A percentile compares a stretch with the other conserved stretches of the same genome.
phyloP scores from a whole-genome alignment of 2,329 filamentous ascomycete species.

The Metarhizium rileyi region DNA sequence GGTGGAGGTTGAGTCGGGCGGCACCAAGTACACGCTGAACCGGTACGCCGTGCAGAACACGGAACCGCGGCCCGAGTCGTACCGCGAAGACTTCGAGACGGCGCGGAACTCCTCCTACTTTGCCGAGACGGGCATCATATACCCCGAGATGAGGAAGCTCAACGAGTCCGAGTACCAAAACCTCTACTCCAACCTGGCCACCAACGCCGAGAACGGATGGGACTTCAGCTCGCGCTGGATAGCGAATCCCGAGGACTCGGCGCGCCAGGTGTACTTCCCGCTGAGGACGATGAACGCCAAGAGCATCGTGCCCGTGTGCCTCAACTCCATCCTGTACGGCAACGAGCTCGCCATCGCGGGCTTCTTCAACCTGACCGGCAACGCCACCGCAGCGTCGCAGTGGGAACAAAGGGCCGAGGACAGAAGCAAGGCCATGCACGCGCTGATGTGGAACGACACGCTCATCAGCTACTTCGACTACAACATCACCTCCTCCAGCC shows the following conservation, averaged over 20 bases:
- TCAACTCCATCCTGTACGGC: slow-evolving; percentile 59
- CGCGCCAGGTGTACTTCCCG: slow-evolving; percentile 52
- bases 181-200: slow-evolving; percentile 53
- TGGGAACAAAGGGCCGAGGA: slow-evolving; percentile 41
- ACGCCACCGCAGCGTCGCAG: slow-evolving; percentile 35
- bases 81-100: slow-evolving; percentile 53
- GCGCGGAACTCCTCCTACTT: slow-evolving; percentile 58
- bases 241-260: slow-evolving; percentile 45
- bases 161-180: slow-evolving; percentile 40
- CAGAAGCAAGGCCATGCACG: slow-evolving; percentile 52
- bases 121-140: slow-evolving; percentile 46
- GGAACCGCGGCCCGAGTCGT: slow-evolving; percentile 58
- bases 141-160: slow-evolving; percentile 39
- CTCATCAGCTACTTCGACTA: slow-evolving; percentile 59
- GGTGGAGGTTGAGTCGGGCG: slow-evolving; percentile 36
- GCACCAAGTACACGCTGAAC: slow-evolving; percentile 44
- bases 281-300: slow-evolving; percentile 52
- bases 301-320: slow-evolving; percentile 51
- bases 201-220: slow-evolving; percentile 56
- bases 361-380: slow-evolving; percentile 42
- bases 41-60: slow-evolving; percentile 53
- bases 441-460: slow-evolving; percentile 54
- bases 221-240: slow-evolving; percentile 55
- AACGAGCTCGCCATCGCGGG: slow-evolving; percentile 51
- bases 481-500: slow-evolving; percentile 49